Evolutionary conservation across 805 yeast species (phyloP).

Genomic region (Saccharomyces jurei): DNA sequence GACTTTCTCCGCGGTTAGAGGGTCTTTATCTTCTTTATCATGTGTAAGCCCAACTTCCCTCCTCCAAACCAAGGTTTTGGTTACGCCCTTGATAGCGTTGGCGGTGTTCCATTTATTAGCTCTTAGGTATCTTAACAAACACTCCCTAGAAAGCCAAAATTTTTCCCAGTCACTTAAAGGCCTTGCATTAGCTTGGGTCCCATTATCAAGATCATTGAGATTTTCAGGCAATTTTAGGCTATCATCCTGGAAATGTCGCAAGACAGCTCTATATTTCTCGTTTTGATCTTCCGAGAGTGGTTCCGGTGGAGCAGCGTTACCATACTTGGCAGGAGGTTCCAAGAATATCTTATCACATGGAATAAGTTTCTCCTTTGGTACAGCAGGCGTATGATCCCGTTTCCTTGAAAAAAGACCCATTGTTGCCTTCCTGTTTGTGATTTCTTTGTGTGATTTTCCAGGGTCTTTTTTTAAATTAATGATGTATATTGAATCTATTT

Average conservation of each 20-base stretch:
- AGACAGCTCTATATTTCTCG: constrained; percentile 12
- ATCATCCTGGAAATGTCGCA: constrained; percentile 16
- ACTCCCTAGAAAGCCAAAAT: constrained; percentile 41
- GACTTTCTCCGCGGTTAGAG: constrained; percentile 36
- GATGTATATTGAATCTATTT: not conserved
- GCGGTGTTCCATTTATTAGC: constrained; percentile 45
- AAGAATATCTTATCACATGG: constrained; percentile 16
- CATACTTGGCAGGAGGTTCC: constrained; percentile 20
- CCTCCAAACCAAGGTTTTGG: constrained; percentile 46
- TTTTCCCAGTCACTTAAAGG: constrained; percentile 31
- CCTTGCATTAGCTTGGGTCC: constrained; percentile 6
- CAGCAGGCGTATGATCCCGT: constrained; percentile 4
- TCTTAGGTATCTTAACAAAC: constrained; percentile 42
- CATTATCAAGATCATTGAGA: constrained; percentile 33
- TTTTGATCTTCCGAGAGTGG: constrained; percentile 16
- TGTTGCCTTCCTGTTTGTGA: not conserved
- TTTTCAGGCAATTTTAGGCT: constrained; percentile 15
- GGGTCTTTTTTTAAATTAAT: not conserved
- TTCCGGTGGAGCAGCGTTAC: constrained; percentile 9
- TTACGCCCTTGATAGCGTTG: constrained; percentile 38
- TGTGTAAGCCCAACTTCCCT: constrained; percentile 41
- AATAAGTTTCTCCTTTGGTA: constrained; percentile 14
- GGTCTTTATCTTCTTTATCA: constrained; percentile 29
- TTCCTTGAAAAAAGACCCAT: constrained; percentile 27
- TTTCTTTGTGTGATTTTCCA: not conserved